Percentiles rank a stretch among this genome's conserved stretches.
phyloP scores from a whole-genome alignment of 192 early-diverging fungal species.

The Haplosporangium gracile region DNA sequence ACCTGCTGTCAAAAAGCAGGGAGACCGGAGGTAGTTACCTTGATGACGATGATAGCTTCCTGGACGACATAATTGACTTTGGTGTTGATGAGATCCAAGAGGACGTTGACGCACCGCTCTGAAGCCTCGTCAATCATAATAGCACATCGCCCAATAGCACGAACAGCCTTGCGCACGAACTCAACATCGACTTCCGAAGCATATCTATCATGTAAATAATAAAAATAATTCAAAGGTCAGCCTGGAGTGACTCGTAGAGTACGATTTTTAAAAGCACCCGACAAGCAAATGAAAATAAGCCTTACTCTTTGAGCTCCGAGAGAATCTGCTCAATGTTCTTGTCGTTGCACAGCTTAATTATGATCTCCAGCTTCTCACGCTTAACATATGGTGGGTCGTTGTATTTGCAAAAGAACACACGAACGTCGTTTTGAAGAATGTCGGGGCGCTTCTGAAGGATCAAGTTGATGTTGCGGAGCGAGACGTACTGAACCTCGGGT shows the following conservation, averaged over 20 bases:
- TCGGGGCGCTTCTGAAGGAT: slow-evolving; percentile 91
- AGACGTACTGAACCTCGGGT: slow-evolving; percentile 96
- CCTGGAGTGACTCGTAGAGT: background rate
- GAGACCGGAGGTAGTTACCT: slow-evolving; percentile 57
- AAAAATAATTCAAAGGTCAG: background rate
- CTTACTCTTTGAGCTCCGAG: slow-evolving; percentile 92
- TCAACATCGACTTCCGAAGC: slow-evolving; percentile 97
- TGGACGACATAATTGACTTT: slow-evolving; percentile 90
- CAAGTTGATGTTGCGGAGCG: slow-evolving; percentile 94
- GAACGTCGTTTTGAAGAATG: slow-evolving; percentile 89
- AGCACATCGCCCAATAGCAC: slow-evolving; percentile 92
- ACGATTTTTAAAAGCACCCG: too few species aligned
- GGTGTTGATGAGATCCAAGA: slow-evolving; percentile 90
- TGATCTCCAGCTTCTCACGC: slow-evolving; percentile 92
- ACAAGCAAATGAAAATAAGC: background rate
- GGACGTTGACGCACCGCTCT: slow-evolving; percentile 83
- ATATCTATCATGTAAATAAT: slow-evolving; percentile 67
- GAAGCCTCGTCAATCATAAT: slow-evolving; percentile 90
- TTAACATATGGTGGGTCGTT: slow-evolving; percentile 98
- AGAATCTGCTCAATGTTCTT: slow-evolving; percentile 91
- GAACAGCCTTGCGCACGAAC: slow-evolving; percentile 90
- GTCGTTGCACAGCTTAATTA: slow-evolving; percentile 88
- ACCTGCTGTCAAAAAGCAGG: background rate
- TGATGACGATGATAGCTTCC: slow-evolving; percentile 88
- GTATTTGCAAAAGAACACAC: slow-evolving; percentile 98